Evolutionary conservation across 2,329 filamentous ascomycete genomes (phyloP).

Genomic region (Sordariomycetes sp.): DNA sequence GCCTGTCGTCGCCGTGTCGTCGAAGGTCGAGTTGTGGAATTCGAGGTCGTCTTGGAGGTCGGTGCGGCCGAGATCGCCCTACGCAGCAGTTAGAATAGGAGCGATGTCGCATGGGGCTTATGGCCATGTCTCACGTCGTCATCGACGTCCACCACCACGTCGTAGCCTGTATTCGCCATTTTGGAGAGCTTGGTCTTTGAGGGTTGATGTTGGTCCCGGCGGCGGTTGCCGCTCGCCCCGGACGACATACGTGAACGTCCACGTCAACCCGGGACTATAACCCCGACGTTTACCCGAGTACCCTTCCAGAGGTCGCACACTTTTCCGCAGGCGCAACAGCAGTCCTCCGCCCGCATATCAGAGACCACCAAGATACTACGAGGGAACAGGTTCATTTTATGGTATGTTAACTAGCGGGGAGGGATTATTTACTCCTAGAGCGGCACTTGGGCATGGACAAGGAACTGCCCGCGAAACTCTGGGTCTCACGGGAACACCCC

Average conservation of each 20-base stretch:
- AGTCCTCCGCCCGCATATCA: no score
- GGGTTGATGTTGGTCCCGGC: background rate
- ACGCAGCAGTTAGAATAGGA: background rate
- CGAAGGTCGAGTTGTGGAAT: slow-evolving; percentile 90
- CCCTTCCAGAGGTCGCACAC: background rate
- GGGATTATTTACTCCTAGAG: background rate
- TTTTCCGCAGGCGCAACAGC: background rate
- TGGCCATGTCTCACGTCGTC: slow-evolving; percentile 58
- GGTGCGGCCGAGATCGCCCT: slow-evolving; percentile 96
- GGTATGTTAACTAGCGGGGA: background rate
- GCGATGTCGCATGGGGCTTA: background rate
- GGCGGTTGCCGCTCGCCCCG: background rate
- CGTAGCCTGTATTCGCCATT: slow-evolving; percentile 83
- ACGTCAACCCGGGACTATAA: background rate
- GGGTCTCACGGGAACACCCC: no score
- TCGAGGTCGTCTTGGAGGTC: slow-evolving; percentile 98
- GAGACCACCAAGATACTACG: background rate
- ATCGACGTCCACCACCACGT: slow-evolving; percentile 96
- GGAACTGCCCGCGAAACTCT: background rate
- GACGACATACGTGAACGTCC: background rate
- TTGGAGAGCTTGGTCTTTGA: slow-evolving; percentile 12
- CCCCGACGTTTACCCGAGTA: background rate
- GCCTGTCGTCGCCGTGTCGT: slow-evolving; percentile 40
- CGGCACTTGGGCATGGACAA: background rate
- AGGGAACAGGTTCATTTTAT: background rate